phyloP scores from a whole-genome alignment of 805 yeast species.

The Lachancea dasiensis region DNA sequence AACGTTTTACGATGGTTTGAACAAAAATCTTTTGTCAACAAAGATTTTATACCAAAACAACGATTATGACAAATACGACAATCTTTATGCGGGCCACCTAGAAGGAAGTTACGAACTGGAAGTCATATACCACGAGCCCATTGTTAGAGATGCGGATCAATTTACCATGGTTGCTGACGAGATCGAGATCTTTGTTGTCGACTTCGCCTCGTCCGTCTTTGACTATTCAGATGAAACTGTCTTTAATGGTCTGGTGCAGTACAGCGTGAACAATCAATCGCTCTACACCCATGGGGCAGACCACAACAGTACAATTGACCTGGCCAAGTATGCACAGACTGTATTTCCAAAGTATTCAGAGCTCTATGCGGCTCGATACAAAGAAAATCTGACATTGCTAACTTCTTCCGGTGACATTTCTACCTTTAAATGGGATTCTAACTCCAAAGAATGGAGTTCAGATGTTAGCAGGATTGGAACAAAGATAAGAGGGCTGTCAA shows the following conservation, averaged over 20 bases:
- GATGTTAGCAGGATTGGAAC: conserved; percentile 15
- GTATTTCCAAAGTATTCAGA: conserved; percentile 24
- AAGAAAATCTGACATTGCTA: conserved; percentile 46
- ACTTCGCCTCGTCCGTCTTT: conserved; percentile 35
- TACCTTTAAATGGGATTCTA: conserved; percentile 24
- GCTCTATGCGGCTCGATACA: conserved; percentile 29
- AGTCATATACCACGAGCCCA: conserved; percentile 35
- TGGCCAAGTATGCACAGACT: conserved; percentile 37
- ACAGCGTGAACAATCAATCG: conserved; percentile 64
- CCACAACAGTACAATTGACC: conserved; percentile 35
- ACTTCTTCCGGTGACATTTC: conserved; percentile 37
- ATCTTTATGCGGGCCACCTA: conserved; percentile 63
- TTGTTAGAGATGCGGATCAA: conserved; percentile 32
- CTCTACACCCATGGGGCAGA: background rate
- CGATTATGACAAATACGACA: conserved; percentile 71
- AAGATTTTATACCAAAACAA: conserved; percentile 70
- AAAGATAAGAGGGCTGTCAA: background rate
- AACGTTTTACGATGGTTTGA: conserved; percentile 42
- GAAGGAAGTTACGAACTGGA: conserved; percentile 43
- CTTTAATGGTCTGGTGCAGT: conserved; percentile 80
- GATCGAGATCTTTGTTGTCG: conserved; percentile 44
- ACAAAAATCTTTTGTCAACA: conserved; percentile 36
- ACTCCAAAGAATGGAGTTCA: conserved; percentile 15
- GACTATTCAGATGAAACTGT: background rate
- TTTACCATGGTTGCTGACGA: conserved; percentile 65